These are phyloP conservation scores for Venturia effusa DNA, from an alignment of 2,329 filamentous ascomycete species.

Conservation along the genomic window DNA sequence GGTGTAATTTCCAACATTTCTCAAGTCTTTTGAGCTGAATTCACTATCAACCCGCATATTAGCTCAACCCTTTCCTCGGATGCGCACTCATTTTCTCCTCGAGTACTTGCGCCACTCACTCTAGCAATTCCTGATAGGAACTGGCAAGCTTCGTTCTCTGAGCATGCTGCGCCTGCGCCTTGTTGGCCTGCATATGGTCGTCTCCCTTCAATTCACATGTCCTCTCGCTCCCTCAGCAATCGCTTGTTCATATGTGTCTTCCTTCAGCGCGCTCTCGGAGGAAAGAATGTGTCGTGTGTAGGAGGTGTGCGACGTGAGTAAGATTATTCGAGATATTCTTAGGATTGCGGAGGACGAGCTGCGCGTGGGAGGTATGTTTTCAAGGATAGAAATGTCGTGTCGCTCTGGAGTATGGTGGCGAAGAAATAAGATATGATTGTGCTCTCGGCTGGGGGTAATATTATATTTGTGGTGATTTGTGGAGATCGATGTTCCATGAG, in stretches of 20 bases:
- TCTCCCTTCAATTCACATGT: conserved; percentile 1
- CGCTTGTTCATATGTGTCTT: not conserved
- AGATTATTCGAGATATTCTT: conserved; percentile 1
- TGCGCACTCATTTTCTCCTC: not conserved
- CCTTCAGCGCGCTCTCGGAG: not conserved
- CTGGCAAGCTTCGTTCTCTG: conserved; percentile 61
- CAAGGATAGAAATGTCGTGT: not conserved
- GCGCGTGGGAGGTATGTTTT: not conserved
- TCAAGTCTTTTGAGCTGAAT: conserved; percentile 84
- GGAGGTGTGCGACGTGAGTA: not conserved
- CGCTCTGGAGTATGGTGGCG: not conserved
- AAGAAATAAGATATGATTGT: not conserved
- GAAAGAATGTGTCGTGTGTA: not conserved
- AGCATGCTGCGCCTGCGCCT: conserved; percentile 11
- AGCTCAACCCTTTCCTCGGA: not conserved
- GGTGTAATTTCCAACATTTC: conserved; percentile 88
- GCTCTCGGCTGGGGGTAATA: not conserved
- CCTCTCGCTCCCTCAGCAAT: not conserved
- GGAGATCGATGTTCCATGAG: not conserved
- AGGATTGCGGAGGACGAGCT: not conserved
- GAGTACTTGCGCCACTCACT: conserved; percentile 47
- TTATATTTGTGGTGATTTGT: not conserved
- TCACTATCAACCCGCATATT: conserved; percentile 47
- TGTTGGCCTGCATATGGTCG: conserved; percentile 12
- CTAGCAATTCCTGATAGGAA: conserved; percentile 91